Evolutionary conservation across 2,329 filamentous ascomycete species (phyloP).

Genomic region (Apiospora kogelbergensis): DNA sequence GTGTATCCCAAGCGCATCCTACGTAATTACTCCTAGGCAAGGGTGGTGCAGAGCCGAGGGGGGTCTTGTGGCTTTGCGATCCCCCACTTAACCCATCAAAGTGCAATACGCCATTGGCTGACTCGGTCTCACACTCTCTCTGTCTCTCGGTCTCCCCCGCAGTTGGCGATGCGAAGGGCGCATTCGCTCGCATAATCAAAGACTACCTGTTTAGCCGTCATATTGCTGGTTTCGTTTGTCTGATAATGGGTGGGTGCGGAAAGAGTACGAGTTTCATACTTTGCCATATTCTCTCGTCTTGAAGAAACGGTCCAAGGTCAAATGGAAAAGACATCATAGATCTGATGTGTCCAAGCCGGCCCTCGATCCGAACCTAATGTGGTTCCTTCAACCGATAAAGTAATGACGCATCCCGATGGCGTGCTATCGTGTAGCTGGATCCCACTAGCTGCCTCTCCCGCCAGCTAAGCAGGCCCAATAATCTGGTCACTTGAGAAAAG

Average conservation of each 20-base stretch:
- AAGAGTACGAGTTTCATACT: background rate
- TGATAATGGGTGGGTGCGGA: background rate
- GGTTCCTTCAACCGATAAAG: background rate
- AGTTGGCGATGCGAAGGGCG: background rate
- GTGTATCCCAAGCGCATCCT: background rate
- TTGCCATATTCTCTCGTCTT: background rate
- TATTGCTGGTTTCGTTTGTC: background rate
- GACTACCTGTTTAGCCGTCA: background rate
- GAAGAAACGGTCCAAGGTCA: background rate
- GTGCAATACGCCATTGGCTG: conserved; percentile 7
- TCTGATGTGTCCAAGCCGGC: background rate
- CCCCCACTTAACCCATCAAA: background rate
- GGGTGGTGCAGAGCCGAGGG: background rate
- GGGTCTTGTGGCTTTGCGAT: background rate
- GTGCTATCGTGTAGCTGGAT: background rate
- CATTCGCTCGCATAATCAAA: background rate
- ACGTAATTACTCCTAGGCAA: background rate
- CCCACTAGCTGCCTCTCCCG: background rate
- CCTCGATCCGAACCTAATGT: background rate
- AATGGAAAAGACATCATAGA: background rate
- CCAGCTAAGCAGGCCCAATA: background rate
- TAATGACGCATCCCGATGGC: background rate
- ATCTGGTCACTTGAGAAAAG: background rate
- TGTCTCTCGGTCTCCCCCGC: background rate
- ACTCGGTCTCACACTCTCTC: background rate